Conservation (phyloP, 1,139 yeast species). For the Yamadazyma spencermartinsiae region DNA sequence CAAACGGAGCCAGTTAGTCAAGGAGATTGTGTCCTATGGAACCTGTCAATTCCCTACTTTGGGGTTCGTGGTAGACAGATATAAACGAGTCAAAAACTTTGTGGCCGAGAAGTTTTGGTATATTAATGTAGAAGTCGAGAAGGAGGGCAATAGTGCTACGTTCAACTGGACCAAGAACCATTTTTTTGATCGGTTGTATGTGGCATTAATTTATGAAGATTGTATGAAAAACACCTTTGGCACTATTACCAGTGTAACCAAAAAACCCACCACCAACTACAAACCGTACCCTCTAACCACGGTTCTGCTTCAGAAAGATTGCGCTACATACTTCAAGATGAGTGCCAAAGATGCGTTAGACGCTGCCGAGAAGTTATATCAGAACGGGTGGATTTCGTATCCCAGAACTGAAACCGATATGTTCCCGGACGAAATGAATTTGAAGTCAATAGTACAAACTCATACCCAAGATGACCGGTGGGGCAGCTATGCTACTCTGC, state of each 20-base stretch:
- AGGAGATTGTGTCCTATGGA: constrained; percentile 66
- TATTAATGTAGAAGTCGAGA: constrained; percentile 53
- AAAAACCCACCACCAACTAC: constrained; percentile 71
- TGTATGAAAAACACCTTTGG: constrained; percentile 55
- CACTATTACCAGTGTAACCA: constrained; percentile 49
- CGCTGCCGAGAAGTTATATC: constrained; percentile 85
- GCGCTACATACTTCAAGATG: constrained; percentile 71
- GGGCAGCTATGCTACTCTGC: constrained; percentile 47
- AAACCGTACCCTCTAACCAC: constrained; percentile 93
- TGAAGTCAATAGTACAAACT: constrained; percentile 55
- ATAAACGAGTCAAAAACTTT: constrained; percentile 70
- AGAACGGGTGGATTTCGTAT: constrained; percentile 82
- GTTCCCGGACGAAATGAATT: constrained; percentile 76
- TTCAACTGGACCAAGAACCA: constrained; percentile 71
- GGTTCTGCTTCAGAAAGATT: constrained; percentile 89
- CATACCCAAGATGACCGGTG: constrained; percentile 54
- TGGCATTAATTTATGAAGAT: constrained; percentile 61
- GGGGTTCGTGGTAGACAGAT: constrained; percentile 96
- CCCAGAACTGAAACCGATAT: constrained; percentile 97
- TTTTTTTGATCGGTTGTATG: constrained; percentile 71
- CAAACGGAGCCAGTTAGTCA: constrained; percentile 22
- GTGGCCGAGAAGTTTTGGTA: constrained; percentile 81
- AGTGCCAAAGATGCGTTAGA: constrained; percentile 82
- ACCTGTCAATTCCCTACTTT: constrained; percentile 97
- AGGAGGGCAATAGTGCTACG: constrained; percentile 24